phyloP scores from a whole-genome alignment of 2,329 filamentous ascomycete genomes.

The Pseudogymnoascus sp. region DNA sequence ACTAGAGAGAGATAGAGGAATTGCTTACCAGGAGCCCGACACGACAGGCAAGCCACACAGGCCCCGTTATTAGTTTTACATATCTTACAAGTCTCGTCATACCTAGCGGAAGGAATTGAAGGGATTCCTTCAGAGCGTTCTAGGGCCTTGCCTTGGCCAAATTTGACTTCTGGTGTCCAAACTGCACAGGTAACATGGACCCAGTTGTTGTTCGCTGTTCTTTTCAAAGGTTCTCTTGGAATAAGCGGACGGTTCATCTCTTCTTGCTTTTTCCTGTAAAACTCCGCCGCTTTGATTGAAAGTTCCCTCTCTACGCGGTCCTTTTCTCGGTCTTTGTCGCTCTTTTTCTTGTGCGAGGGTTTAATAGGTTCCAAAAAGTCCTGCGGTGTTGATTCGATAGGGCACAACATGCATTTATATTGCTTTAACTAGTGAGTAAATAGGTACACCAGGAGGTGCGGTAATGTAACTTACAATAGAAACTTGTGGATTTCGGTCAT shows the following conservation, averaged over 20 bases:
- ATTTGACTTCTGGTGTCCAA: conserved; percentile 88
- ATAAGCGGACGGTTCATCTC: conserved; percentile 74
- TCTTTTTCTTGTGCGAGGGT: conserved; percentile 76
- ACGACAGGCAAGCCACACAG: conserved; percentile 74
- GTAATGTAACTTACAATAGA: conserved; percentile 61
- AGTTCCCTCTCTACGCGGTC: conserved; percentile 81
- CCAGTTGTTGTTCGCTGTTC: conserved; percentile 96
- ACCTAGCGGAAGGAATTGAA: conserved; percentile 64
- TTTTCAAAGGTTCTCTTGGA: conserved; percentile 85
- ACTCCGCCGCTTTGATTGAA: conserved; percentile 69
- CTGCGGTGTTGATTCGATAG: conserved; percentile 70
- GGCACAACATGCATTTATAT: conserved; percentile 90
- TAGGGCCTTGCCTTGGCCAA: conserved; percentile 73
- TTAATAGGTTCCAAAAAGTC: conserved; percentile 81
- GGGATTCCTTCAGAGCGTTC: conserved; percentile 86
- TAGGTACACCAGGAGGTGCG: conserved; percentile 14
- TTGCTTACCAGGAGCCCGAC: conserved; percentile 42
- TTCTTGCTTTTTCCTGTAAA: conserved; percentile 74
- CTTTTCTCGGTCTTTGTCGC: conserved; percentile 82
- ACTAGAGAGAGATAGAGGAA: not conserved
- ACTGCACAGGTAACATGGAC: conserved; percentile 90
- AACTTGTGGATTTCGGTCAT: conserved; percentile 84
- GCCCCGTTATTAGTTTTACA: conserved; percentile 72
- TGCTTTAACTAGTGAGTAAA: conserved; percentile 42
- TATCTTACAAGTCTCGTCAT: conserved; percentile 71